Percentiles rank a stretch among this genome's conserved stretches.
These are phyloP conservation scores for Porogramme epimiltina DNA, from an alignment of 1,284 basidiomycete genomes.

Conservation along the genomic window DNA sequence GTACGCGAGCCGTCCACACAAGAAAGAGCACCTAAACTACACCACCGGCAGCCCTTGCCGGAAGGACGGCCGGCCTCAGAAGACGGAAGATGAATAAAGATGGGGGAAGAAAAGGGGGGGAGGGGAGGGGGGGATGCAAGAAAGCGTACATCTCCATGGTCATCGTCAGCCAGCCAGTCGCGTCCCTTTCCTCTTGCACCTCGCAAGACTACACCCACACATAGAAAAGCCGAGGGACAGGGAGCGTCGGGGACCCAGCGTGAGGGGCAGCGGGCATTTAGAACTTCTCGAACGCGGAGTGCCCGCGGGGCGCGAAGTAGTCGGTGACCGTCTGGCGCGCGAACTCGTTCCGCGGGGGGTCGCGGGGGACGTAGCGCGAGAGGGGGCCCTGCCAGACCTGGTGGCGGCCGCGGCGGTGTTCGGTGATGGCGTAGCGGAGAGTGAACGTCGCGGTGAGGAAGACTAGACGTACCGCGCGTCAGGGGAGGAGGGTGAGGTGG, in stretches of 20 bases:
- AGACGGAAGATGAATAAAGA: not conserved
- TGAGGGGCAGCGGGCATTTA: not conserved
- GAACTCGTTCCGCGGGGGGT: conserved; percentile 7
- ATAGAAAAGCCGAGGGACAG: no score
- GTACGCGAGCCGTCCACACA: no score
- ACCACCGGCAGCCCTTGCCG: conserved; percentile 7
- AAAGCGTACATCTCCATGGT: not conserved
- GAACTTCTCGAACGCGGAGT: conserved; percentile 21
- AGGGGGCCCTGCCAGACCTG: conserved; percentile 54
- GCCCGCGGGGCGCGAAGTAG: conserved; percentile 21
- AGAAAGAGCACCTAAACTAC: not conserved
- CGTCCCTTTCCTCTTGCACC: not conserved
- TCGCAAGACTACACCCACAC: no score
- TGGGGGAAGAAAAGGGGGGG: not conserved
- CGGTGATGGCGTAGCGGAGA: conserved; percentile 43
- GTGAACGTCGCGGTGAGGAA: conserved; percentile 43
- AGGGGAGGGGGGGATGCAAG: not conserved
- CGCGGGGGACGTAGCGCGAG: conserved; percentile 43
- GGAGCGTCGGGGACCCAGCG: no score
- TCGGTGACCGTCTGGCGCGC: conserved; percentile 18
- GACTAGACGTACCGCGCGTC: conserved; percentile 34
- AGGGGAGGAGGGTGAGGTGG: not conserved
- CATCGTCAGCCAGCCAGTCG: not conserved
- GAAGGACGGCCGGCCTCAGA: conserved; percentile 7
- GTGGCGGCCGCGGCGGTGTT: conserved; percentile 47